phyloP scores from a whole-genome alignment of 2,329 filamentous ascomycete genomes.

The Cordyceps pruinosa region DNA sequence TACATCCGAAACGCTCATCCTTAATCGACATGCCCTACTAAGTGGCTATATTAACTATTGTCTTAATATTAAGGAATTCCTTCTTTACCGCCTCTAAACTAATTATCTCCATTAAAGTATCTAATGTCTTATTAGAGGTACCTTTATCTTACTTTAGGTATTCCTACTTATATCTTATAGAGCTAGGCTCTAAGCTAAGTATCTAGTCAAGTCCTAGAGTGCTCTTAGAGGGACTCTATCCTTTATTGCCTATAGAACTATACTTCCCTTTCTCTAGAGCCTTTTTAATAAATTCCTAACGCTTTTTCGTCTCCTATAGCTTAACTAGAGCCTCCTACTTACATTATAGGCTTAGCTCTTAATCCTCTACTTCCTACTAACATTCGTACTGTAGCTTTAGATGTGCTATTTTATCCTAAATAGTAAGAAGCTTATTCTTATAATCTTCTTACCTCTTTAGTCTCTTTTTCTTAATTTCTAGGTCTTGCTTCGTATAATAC shows the following conservation, averaged over 20 bases:
- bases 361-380: conserved; percentile 35
- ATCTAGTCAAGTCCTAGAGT: background rate
- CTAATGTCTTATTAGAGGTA: conserved; percentile 46
- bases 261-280: conserved; percentile 13
- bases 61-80: conserved; percentile 56
- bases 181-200: background rate
- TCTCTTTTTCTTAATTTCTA: conserved; percentile 44
- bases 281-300: conserved; percentile 12
- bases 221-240: background rate
- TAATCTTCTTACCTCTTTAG: conserved; percentile 39
- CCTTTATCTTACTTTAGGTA: conserved; percentile 47
- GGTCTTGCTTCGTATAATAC: conserved; percentile 37
- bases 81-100: conserved; percentile 64
- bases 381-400: conserved; percentile 37
- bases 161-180: conserved; percentile 52
- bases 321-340: conserved; percentile 39
- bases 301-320: conserved; percentile 27
- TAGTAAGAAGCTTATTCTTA: conserved; percentile 34
- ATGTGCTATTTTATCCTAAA: conserved; percentile 49
- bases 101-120: conserved; percentile 62
- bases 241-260: background rate
- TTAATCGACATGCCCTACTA: conserved; percentile 50
- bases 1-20: conserved; percentile 54
- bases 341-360: conserved; percentile 37
- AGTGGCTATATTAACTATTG: conserved; percentile 51